These are phyloP conservation scores for Proliferodiscus dingleyae DNA, from an alignment of 2,329 filamentous ascomycete species.

Conservation along the genomic window DNA sequence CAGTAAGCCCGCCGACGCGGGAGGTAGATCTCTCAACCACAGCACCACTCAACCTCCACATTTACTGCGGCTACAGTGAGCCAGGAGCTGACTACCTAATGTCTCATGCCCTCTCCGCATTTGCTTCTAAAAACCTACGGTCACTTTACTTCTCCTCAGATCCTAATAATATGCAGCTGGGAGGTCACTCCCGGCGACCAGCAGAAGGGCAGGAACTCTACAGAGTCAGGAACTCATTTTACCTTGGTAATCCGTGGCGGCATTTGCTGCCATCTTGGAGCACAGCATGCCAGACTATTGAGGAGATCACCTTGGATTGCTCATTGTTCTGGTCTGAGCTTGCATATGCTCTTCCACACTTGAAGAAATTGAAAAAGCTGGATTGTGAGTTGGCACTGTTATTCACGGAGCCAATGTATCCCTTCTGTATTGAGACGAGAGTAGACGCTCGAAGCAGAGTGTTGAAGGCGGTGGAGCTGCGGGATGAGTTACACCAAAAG, in stretches of 20 bases:
- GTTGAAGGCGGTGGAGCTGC: background rate
- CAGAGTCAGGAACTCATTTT: background rate
- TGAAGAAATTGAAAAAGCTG: constrained; percentile 3
- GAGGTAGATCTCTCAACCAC: background rate
- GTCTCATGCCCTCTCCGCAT: background rate
- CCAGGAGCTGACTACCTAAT: background rate
- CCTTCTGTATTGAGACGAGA: background rate
- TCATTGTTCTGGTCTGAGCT: constrained; percentile 6
- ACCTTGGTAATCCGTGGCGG: constrained; percentile 2
- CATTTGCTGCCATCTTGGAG: constrained; percentile 3
- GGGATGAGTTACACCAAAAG: background rate
- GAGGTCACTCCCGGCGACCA: constrained; percentile 1
- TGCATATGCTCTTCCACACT: constrained; percentile 2
- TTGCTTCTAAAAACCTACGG: constrained; percentile 3
- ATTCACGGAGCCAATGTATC: constrained; percentile 5
- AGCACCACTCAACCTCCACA: constrained; percentile 1
- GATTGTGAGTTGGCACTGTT: constrained; percentile 6
- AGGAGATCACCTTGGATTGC: constrained; percentile 3
- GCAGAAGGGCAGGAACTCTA: constrained; percentile 3
- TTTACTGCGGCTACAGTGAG: constrained; percentile 1
- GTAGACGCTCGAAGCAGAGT: background rate
- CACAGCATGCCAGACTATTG: constrained; percentile 2
- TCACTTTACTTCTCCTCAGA: constrained; percentile 3
- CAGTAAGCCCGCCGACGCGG: too few species aligned
- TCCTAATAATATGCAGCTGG: constrained; percentile 2